Evolutionary conservation across 169 alveolate species (phyloP).

Genomic region (Cryptosporidium tyzzeri): DNA sequence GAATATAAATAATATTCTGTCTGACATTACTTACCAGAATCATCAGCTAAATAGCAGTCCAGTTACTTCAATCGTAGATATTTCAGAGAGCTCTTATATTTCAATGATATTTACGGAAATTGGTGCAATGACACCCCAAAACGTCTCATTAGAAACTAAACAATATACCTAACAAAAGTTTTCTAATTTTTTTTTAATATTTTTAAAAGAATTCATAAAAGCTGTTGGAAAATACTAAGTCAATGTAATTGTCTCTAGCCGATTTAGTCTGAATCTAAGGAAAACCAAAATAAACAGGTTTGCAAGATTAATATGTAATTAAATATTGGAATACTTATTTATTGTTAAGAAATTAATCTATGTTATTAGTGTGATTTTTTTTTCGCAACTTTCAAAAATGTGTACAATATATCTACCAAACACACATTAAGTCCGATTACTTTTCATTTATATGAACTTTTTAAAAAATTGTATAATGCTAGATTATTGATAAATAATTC

Average conservation of each 20-base stretch:
- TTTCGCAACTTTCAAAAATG: neutral
- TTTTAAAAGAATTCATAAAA: no score
- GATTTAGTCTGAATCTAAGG: neutral
- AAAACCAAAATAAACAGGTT: no score
- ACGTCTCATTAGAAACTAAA: constrained; percentile 42
- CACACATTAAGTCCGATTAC: neutral
- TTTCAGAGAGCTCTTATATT: constrained; percentile 38
- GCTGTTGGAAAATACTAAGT: no score
- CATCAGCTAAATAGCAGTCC: constrained; percentile 21
- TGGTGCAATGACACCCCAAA: constrained; percentile 66
- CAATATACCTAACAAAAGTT: neutral
- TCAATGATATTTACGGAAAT: constrained; percentile 67
- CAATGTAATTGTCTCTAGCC: no score
- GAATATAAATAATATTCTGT: constrained; percentile 32
- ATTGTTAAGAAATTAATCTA: neutral
- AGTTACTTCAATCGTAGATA: constrained; percentile 37
- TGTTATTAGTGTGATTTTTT: neutral
- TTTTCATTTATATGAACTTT: neutral
- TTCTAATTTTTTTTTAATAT: neutral
- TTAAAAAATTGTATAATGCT: neutral
- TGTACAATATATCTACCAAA: constrained; percentile 10
- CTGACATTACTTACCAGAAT: constrained; percentile 46
- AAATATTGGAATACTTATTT: neutral
- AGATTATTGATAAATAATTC: neutral
- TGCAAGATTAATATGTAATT: neutral